Base-by-base conservation (phyloP, 2,329 filamentous ascomycete genomes). In the Colletotrichum shisoi region DNA sequence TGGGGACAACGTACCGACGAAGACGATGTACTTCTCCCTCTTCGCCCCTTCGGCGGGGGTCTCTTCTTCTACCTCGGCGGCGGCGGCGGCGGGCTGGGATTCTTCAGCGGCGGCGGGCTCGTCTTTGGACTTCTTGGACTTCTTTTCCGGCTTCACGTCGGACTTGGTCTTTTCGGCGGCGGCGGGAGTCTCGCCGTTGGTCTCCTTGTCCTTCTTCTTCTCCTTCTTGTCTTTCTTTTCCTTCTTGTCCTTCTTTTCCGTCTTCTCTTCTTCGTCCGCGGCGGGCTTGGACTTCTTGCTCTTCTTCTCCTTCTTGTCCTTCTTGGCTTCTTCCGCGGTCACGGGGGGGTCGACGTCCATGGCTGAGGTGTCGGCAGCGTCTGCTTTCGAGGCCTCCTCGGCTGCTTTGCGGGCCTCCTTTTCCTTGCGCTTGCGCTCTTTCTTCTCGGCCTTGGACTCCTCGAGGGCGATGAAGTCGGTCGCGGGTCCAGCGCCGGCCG, bases 11-110 rank as follows among this genome's bases (percentile, higher is more conserved):
- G 42, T 24, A 87, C 87, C 90, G 70, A 94, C 88, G 79, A 95
- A 95, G 73, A 90, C 87, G 68, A 93, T 92, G 81, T 92, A 93
- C 68, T 90, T 85, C 17, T 82, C 76, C 66, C 83, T 83, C 69
- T 82, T 82, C 9, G 62, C 68, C 15, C 62, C 68, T 51, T 71
- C 69, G 59, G 54, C 63, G 37, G 40, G 24, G 8, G 63, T 37
- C 49, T 64, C 42, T 49, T 59, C 58, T 34, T 67, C 58, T 34
- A 62, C 27, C 17, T 62, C 67, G 31, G 19, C 37, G 31, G 46
- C 62, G 45, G 66, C 57, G 34, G 69, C 57, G 54, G 63, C 42
- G 42, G 60, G 17, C 8, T 51, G 24, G 27, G 27, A 31, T 13
- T 54, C 40, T 52, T 57, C 15, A 24, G 57, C 21, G 2, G 52